These are phyloP conservation scores for Penicillium palitans DNA, from an alignment of 2,329 filamentous ascomycete species.

Conservation along the genomic window DNA sequence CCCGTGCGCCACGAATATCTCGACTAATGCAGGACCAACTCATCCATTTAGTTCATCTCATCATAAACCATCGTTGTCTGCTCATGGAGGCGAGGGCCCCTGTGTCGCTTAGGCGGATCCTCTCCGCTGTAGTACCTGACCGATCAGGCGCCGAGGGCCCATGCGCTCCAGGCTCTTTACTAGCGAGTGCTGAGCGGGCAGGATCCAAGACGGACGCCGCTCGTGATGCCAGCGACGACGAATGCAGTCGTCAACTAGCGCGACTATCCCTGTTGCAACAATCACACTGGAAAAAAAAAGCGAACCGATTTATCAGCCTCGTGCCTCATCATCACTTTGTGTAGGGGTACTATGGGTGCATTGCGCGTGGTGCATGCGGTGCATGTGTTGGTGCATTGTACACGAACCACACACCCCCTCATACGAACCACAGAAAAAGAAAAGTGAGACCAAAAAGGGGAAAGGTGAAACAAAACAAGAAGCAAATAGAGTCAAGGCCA, in stretches of 20 bases:
- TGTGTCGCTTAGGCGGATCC: conserved; percentile 33
- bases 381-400: conserved; percentile 10
- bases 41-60: background rate
- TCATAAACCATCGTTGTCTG: background rate
- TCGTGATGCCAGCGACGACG: conserved; percentile 70
- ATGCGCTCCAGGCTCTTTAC: conserved; percentile 63
- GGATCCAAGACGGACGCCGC: conserved; percentile 52
- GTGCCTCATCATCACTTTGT: background rate
- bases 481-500: background rate
- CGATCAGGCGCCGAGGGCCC: conserved; percentile 61
- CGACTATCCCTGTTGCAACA: conserved; percentile 83
- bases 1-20: background rate
- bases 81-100: background rate
- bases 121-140: conserved; percentile 62
- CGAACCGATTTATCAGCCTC: conserved; percentile 11
- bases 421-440: background rate
- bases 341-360: background rate
- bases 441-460: background rate
- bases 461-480: conserved; percentile 2
- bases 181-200: conserved; percentile 54
- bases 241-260: conserved; percentile 89
- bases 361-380: background rate
- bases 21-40: conserved; percentile 8
- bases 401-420: background rate
- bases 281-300: conserved; percentile 63